Percentiles rank a stretch among this genome's conserved stretches.
Conservation (phyloP, 805 yeast species). For the Starmerella asiatica region DNA sequence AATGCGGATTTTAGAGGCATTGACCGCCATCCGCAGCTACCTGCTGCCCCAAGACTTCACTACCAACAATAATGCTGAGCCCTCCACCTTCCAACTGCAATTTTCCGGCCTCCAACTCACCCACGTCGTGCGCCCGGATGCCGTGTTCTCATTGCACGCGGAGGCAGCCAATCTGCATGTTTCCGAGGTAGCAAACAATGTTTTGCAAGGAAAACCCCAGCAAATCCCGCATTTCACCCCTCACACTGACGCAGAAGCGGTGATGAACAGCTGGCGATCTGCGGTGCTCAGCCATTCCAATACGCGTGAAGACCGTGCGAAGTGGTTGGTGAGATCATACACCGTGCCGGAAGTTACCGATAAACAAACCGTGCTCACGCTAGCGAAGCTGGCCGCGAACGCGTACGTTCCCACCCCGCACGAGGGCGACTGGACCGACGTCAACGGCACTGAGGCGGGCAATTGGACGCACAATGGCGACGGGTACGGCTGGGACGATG, state of each 20-base stretch:
- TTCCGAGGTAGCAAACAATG: not conserved
- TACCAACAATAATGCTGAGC: not conserved
- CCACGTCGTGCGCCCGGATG: conserved; percentile 4
- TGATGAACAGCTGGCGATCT: conserved; percentile 9
- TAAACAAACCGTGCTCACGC: conserved; percentile 51
- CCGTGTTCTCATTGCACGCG: conserved; percentile 4
- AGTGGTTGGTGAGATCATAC: conserved; percentile 6
- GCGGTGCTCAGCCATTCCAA: not conserved
- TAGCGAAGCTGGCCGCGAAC: conserved; percentile 79
- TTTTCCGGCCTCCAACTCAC: conserved; percentile 5
- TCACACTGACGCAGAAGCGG: conserved; percentile 1
- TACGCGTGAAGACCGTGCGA: conserved; percentile 1
- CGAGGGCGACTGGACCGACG: conserved; percentile 79
- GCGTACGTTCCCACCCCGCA: conserved; percentile 74
- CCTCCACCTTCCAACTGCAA: no score
- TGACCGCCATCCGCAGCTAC: not conserved
- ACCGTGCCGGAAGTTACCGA: conserved; percentile 63
- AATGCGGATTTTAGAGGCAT: not conserved
- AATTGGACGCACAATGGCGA: conserved; percentile 40
- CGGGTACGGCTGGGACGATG: conserved; percentile 75
- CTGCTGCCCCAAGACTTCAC: not conserved
- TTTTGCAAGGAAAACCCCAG: conserved; percentile 1
- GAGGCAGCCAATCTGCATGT: not conserved
- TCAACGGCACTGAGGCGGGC: conserved; percentile 29
- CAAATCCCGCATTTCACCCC: conserved; percentile 8